These are phyloP conservation scores for Aleurites moluccanus DNA, from an alignment of 441 rosid genomes.

Conservation along the genomic window DNA sequence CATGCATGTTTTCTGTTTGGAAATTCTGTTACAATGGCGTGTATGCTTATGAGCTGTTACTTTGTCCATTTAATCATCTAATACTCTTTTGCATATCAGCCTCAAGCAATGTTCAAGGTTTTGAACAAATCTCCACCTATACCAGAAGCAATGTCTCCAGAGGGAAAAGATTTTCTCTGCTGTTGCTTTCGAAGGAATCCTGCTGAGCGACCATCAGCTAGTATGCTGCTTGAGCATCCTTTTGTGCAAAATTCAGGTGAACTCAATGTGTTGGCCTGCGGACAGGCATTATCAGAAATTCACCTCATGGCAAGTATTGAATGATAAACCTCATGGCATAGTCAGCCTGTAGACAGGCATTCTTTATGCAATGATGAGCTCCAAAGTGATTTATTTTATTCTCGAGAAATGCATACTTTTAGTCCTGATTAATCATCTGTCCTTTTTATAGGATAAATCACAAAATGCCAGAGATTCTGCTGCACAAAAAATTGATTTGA, in stretches of 20 bases:
- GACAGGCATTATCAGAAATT: slow-evolving; percentile 27
- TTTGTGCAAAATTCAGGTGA: slow-evolving; percentile 46
- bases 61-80: slow-evolving; percentile 1
- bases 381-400: not conserved
- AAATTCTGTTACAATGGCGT: not conserved
- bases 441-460: slow-evolving; percentile 33
- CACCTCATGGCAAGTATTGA: slow-evolving; percentile 34
- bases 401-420: not conserved
- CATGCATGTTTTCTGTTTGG: not conserved
- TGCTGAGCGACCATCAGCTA: slow-evolving; percentile 55
- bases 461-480: slow-evolving; percentile 22
- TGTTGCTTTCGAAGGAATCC: slow-evolving; percentile 60
- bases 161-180: slow-evolving; percentile 58
- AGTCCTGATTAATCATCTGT: slow-evolving; percentile 8
- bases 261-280: slow-evolving; percentile 25
- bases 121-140: slow-evolving; percentile 47
- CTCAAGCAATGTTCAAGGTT: slow-evolving; percentile 68
- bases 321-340: not conserved
- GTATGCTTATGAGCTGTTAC: not conserved
- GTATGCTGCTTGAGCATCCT: slow-evolving; percentile 54
- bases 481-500: slow-evolving; percentile 18
- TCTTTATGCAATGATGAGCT: slow-evolving; percentile 8
- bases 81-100: slow-evolving; percentile 40
- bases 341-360: not conserved
- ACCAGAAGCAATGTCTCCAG: slow-evolving; percentile 54